phyloP scores from a whole-genome alignment of 129 eudicot species.

The Chrysanthemum lavandulifolium region DNA sequence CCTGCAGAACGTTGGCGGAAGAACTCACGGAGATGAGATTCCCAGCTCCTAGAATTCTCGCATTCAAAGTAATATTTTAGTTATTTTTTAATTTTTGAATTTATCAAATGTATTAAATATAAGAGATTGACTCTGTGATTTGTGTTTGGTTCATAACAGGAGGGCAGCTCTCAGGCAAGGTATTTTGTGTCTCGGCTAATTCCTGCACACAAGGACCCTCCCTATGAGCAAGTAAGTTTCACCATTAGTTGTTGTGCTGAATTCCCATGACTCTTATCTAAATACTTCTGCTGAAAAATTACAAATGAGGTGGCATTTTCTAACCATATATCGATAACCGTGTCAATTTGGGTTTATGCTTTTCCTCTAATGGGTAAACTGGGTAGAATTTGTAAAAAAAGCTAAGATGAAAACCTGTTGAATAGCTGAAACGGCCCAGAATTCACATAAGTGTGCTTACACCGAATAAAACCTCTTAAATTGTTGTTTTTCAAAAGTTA shows the following conservation, averaged over 20 bases:
- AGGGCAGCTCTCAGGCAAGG: conserved; percentile 97
- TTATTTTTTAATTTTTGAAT: background rate
- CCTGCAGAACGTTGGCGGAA: conserved; percentile 96
- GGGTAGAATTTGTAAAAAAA: too few species aligned
- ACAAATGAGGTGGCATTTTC: background rate
- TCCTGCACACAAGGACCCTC: conserved; percentile 99
- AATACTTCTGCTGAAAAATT: background rate
- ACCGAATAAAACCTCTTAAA: too few species aligned
- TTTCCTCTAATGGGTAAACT: too few species aligned
- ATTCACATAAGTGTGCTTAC: too few species aligned
- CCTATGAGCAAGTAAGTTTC: conserved; percentile 79
- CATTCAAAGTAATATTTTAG: conserved; percentile 62
- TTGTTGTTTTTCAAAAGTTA: too few species aligned
- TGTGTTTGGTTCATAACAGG: conserved; percentile 47
- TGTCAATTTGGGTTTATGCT: conserved; percentile 2
- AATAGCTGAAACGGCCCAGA: too few species aligned
- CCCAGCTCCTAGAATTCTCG: conserved; percentile 97
- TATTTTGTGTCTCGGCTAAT: conserved; percentile 88
- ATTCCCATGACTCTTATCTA: background rate
- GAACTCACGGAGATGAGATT: conserved; percentile 90
- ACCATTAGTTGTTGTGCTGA: conserved; percentile 8
- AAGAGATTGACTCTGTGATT: background rate
- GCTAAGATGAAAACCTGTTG: too few species aligned
- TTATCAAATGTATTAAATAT: background rate
- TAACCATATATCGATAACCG: background rate